Conservation (phyloP, 768 basidiomycete genomes). For the Agrocybe chaxingu region DNA sequence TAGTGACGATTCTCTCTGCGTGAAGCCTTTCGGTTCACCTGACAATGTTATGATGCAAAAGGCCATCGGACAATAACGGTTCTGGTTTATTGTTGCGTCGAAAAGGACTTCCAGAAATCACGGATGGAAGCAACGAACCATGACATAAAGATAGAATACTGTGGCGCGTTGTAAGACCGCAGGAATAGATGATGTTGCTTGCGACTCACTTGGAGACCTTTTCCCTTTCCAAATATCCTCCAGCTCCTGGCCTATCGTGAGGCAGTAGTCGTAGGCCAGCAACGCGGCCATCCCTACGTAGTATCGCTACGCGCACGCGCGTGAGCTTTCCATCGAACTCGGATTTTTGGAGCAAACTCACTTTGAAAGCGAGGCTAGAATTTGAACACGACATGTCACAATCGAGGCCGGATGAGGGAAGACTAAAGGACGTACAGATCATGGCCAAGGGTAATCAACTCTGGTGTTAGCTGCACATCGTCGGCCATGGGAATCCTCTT, state of each 20-base stretch:
- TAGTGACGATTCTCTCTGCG: neutral
- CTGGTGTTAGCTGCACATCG: slow-evolving; percentile 5
- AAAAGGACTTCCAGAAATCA: neutral
- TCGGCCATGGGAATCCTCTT: neutral
- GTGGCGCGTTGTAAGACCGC: neutral
- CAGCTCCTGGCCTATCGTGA: slow-evolving; percentile 20
- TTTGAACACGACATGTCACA: neutral
- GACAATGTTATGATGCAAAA: slow-evolving; percentile 24
- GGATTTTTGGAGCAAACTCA: neutral
- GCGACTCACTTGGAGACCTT: slow-evolving; percentile 11
- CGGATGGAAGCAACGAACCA: neutral
- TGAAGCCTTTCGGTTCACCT: slow-evolving; percentile 10
- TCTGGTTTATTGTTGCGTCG: slow-evolving; percentile 3
- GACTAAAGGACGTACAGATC: slow-evolving; percentile 9
- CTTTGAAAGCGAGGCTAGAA: slow-evolving; percentile 11
- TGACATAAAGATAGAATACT: slow-evolving; percentile 16
- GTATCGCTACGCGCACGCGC: slow-evolving; percentile 13
- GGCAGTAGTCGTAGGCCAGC: slow-evolving; percentile 22
- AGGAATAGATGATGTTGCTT: neutral
- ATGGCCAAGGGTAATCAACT: slow-evolving; percentile 12
- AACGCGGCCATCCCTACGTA: slow-evolving; percentile 17
- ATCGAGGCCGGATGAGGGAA: neutral
- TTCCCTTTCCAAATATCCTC: slow-evolving; percentile 19
- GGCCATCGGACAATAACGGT: slow-evolving; percentile 24
- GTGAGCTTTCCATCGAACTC: neutral